Evolutionary conservation across 129 eudicot genomes (phyloP).

Genomic region (Artemisia annua): DNA sequence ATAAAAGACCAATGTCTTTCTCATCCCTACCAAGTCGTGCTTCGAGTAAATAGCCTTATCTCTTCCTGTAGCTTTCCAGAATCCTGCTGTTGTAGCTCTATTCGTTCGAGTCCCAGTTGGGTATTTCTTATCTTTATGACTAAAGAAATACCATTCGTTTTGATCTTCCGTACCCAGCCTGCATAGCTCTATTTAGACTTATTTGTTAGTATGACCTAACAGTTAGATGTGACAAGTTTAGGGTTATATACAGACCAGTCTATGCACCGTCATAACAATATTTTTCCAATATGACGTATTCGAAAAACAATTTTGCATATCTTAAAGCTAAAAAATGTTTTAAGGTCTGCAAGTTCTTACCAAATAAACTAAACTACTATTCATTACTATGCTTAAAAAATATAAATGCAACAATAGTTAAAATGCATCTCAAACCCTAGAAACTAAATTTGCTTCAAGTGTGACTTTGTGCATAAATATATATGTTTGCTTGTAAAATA

Average conservation of each 20-base stretch:
- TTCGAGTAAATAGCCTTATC: constrained; percentile 87
- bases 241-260: background rate
- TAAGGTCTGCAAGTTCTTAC: too few relatives aligned
- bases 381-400: too few relatives aligned
- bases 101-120: constrained; percentile 94
- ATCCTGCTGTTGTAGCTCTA: constrained; percentile 94
- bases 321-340: too few relatives aligned
- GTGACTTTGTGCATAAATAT: background rate
- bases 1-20: constrained; percentile 86
- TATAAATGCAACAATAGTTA: background rate
- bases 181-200: constrained; percentile 60
- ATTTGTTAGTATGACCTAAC: background rate
- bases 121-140: constrained; percentile 92
- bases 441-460: background rate
- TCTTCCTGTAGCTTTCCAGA: constrained; percentile 97
- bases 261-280: background rate
- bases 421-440: constrained; percentile 4
- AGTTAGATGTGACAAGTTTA: background rate
- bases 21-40: constrained; percentile 87
- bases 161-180: constrained; percentile 85
- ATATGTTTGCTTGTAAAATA: background rate
- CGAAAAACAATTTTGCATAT: too few relatives aligned
- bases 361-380: too few relatives aligned
- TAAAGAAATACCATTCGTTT: constrained; percentile 87
- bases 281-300: too few relatives aligned